Conservation (phyloP, 306 rosid species). For the Prunus davidiana region DNA sequence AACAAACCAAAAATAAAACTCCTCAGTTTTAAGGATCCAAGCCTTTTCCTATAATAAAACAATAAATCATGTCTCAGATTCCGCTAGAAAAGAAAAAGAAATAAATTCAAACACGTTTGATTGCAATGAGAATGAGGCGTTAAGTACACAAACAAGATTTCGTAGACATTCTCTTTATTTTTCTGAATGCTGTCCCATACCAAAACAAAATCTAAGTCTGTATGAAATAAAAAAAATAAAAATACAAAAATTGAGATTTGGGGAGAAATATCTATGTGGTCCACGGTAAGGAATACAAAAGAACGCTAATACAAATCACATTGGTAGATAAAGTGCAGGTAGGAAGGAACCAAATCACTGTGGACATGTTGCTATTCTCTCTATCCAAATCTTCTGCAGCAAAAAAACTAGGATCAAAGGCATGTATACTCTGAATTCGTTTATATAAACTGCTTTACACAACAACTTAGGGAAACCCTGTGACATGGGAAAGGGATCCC, state of each 20-base stretch:
- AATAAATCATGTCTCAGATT: too few relatives aligned
- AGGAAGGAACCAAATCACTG: neutral
- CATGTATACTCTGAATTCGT: conserved; percentile 31
- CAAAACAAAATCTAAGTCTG: neutral
- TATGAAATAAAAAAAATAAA: neutral
- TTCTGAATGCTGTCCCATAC: neutral
- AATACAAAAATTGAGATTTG: neutral
- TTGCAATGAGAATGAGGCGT: neutral
- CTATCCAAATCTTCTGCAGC: conserved; percentile 52
- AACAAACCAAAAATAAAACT: too few relatives aligned
- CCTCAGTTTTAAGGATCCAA: too few relatives aligned
- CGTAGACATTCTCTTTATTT: neutral
- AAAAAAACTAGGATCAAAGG: conserved; percentile 28
- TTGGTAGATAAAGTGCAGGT: conserved; percentile 2
- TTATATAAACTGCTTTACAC: conserved; percentile 35
- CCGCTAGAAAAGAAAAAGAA: neutral
- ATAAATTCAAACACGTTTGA: too few relatives aligned
- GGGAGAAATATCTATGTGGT: neutral
- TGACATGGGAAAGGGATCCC: conserved; percentile 25
- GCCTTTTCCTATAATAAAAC: too few relatives aligned
- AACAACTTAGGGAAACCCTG: conserved; percentile 34
- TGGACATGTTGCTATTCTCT: conserved; percentile 16
- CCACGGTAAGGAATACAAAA: neutral
- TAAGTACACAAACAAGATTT: neutral
- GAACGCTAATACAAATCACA: neutral